These are phyloP conservation scores for Discostella pseudostelligera DNA, from an alignment of 108 stramenopile genomes.

Conservation along the genomic window DNA sequence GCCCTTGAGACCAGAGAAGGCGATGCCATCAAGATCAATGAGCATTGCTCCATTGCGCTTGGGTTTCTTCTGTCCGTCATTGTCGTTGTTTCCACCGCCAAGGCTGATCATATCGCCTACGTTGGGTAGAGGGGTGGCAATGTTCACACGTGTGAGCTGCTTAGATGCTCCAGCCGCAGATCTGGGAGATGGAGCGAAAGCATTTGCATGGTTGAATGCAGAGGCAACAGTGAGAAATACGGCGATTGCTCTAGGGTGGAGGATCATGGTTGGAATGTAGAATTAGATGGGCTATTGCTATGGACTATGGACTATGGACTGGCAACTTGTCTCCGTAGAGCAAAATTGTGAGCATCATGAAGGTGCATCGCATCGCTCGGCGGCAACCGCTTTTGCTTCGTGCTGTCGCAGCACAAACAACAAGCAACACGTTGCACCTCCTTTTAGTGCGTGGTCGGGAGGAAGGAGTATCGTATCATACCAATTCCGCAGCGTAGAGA, in stretches of 20 bases:
- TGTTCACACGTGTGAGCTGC: conserved; percentile 22
- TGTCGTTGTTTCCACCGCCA: conserved; percentile 1
- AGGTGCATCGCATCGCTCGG: too few relatives aligned
- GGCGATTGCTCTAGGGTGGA: conserved; percentile 24
- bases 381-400: too few relatives aligned
- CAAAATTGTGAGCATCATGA: too few relatives aligned
- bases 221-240: conserved; percentile 20
- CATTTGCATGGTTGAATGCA: conserved; percentile 4
- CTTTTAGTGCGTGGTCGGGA: too few relatives aligned
- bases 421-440: too few relatives aligned
- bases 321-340: not conserved
- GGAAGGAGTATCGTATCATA: too few relatives aligned
- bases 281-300: not conserved
- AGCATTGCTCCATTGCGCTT: conserved; percentile 14
- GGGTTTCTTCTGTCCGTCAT: conserved; percentile 8
- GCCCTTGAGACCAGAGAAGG: conserved; percentile 65
- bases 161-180: conserved; percentile 7
- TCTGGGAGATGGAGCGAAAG: conserved; percentile 18
- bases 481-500: too few relatives aligned
- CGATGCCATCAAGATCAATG: conserved; percentile 40
- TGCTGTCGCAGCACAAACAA: too few relatives aligned
- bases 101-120: conserved; percentile 1
- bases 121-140: conserved; percentile 35
- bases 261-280: not conserved
- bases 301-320: not conserved